Percentiles rank a stretch among this genome's conserved stretches.
These are phyloP conservation scores for Phytophthora quininea DNA, from an alignment of 352 stramenopile species.

Conservation along the genomic window DNA sequence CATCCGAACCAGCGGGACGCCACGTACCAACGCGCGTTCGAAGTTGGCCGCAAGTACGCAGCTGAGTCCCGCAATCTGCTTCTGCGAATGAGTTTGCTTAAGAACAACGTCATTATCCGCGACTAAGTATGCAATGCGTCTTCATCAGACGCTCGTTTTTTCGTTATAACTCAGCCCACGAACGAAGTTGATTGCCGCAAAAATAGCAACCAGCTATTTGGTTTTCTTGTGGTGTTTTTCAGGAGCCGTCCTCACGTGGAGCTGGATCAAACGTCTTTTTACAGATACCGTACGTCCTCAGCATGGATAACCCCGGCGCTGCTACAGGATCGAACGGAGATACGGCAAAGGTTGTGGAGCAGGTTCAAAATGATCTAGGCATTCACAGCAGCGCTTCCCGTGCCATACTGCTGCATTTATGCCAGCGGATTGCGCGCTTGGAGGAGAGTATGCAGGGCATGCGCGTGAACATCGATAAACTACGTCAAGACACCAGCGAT, in stretches of 20 bases:
- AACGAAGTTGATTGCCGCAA: too few relatives aligned
- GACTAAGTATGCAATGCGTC: conserved; percentile 39
- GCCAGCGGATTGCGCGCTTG: conserved; percentile 57
- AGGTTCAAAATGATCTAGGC: conserved; percentile 56
- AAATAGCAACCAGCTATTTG: too few relatives aligned
- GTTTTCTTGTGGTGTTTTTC: too few relatives aligned
- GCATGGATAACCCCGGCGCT: too few relatives aligned
- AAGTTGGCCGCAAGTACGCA: conserved; percentile 82
- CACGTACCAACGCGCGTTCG: conserved; percentile 82
- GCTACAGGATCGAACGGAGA: too few relatives aligned
- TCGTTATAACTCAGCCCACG: too few relatives aligned
- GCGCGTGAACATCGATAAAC: conserved; percentile 44
- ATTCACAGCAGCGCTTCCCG: conserved; percentile 61
- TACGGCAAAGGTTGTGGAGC: conserved; percentile 38
- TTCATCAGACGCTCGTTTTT: too few relatives aligned
- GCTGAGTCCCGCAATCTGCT: conserved; percentile 83
- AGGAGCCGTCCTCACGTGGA: too few relatives aligned
- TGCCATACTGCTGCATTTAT: conserved; percentile 68
- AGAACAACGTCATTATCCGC: conserved; percentile 85
- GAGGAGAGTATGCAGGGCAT: conserved; percentile 52
- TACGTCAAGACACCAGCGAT: conserved; percentile 45
- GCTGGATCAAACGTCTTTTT: too few relatives aligned
- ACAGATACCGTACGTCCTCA: too few relatives aligned
- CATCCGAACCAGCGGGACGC: conserved; percentile 77
- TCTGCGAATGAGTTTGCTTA: conserved; percentile 86